Base-by-base conservation (phyloP, 1,284 basidiomycete genomes). In the Sphaerobolus stellatus region DNA sequence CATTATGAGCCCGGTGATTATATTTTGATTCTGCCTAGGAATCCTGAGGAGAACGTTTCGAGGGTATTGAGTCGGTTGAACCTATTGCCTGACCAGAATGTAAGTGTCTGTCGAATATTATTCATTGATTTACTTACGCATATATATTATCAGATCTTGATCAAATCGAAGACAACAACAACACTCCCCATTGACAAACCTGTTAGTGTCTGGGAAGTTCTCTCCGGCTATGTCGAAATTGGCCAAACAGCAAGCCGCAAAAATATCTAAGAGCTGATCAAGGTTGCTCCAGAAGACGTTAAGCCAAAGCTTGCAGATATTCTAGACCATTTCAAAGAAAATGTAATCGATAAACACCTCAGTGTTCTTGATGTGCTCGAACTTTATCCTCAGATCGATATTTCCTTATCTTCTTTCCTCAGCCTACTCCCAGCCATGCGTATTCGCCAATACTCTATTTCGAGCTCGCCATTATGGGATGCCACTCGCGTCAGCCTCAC, bases 361-460 rank as follows among this genome's bases (percentile, higher is more conserved):
- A 76, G 75, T 59, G 65, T 79, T 41, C 67, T 80, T 30, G 73
- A 76, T 57, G 66, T 81, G 40, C 68, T 82, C 33, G 78, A 79
- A 54, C 60, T 64, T 28, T 66, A 75, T 59, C 59, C 68, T 3
- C 68, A 71, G 44, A 69, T 80, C 58, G 58, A 72, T 25, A 63
- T 79, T n/a, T 59, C 74, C 4, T 68, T 79, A 48, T 64, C 65
- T 7, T 62, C 65, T 4, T 79, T 75, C 66, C 64, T 81, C 33
- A 64, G 66, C 28, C 69, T 77, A 64, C 70, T 79, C 18, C 78
- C 77, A 4, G 65, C 76, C 1, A 80, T 80, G 75, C 76, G 77
- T 33, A 69, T 78, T 48, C 66, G 79, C 25, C 75, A 79, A 64
- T 81, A 81, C 64, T 79, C 77, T 1, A 80, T 80, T 60, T 79